phyloP scores from a whole-genome alignment of 2,329 filamentous ascomycete genomes.

The Harringtonia aguacate region DNA sequence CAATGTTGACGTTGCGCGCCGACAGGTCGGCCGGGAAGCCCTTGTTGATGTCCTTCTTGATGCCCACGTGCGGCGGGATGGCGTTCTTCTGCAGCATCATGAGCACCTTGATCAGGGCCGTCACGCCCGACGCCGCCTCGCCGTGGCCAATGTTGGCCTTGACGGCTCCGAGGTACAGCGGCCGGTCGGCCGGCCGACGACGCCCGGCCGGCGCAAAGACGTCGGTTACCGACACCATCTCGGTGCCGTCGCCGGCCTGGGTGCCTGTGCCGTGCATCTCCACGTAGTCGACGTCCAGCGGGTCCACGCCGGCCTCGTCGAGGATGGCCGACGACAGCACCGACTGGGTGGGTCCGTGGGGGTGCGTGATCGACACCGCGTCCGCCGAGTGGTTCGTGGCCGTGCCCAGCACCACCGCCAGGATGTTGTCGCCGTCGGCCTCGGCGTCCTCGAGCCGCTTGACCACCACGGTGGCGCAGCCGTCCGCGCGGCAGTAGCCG shows the following conservation, averaged over 20 bases:
- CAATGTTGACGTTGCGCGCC: conserved; percentile 48
- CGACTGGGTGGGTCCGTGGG: conserved; percentile 67
- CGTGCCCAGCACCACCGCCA: conserved; percentile 66
- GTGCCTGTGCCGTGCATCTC: conserved; percentile 89
- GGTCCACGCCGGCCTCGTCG: conserved; percentile 62
- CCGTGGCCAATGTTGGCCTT: conserved; percentile 57
- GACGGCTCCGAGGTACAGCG: conserved; percentile 50
- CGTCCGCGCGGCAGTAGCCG: conserved; percentile 71
- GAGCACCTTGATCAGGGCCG: conserved; percentile 53
- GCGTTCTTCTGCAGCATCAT: conserved; percentile 52
- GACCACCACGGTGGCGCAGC: conserved; percentile 60
- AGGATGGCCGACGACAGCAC: conserved; percentile 60
- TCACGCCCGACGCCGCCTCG: conserved; percentile 50
- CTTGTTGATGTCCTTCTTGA: conserved; percentile 53
- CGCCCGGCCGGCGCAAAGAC: conserved; percentile 37
- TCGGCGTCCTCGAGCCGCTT: conserved; percentile 73
- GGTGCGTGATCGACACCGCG: conserved; percentile 73
- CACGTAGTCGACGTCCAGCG: conserved; percentile 69
- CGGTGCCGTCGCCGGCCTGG: conserved; percentile 71
- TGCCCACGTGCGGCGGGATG: conserved; percentile 57
- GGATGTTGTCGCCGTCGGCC: conserved; percentile 63
- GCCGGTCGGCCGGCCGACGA: conserved; percentile 34
- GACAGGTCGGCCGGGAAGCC: conserved; percentile 46
- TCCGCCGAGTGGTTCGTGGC: conserved; percentile 76
- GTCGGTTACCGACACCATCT: conserved; percentile 66